Base-by-base conservation (phyloP, 2,329 filamentous ascomycete genomes). In the Monosporascus ibericus region DNA sequence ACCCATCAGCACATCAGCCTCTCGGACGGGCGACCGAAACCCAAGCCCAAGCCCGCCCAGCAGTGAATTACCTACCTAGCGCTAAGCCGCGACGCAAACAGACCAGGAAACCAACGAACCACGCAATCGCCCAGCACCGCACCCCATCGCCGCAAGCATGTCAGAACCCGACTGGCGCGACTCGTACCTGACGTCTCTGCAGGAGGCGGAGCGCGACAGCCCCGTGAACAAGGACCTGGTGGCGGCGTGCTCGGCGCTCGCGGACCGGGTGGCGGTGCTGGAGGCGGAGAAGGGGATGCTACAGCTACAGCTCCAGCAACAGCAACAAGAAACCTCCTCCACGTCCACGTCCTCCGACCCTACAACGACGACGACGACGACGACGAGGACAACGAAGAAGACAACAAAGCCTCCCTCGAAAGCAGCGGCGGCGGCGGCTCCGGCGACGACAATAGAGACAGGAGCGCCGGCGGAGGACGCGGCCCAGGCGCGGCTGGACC, bases 171-270 rank as follows among this genome's bases (percentile, higher is more conserved):
- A 81, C 74, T 95, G 92, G 88, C 81, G 86, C 64, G 84, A 88
- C 60, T 88, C 95, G 64, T 96, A 95, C 69, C 77, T 89, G 56
- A 76, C 82, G 56, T 86, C 87, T 58, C 77, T 97, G 59, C 80
- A 84, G 60, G 85, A 87, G 63, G 88, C 90, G 63, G 79, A 84
- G 64, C 79, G 83, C 57, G 87, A 90, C 53, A 78, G 74, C 59
- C 76, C 78, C 5, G 74, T 83, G 55, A 81, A 82, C 59, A 74
- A 75, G 63, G 79, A 84, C 49, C 80, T 95, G 55, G 87, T 95
- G 63, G 80, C 90, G 67, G 86, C 88, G 56, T 96, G 65, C 58
- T 70, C 67, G 56, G 67, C 69, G 48, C 67, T 70, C 27, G 65
- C 64, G n/a, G 67, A 90, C 70, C 82, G 85, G 55, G 79, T 88